Evolutionary conservation across 345 rosid species (phyloP).

Genomic region (Hibiscus tridactylites): DNA sequence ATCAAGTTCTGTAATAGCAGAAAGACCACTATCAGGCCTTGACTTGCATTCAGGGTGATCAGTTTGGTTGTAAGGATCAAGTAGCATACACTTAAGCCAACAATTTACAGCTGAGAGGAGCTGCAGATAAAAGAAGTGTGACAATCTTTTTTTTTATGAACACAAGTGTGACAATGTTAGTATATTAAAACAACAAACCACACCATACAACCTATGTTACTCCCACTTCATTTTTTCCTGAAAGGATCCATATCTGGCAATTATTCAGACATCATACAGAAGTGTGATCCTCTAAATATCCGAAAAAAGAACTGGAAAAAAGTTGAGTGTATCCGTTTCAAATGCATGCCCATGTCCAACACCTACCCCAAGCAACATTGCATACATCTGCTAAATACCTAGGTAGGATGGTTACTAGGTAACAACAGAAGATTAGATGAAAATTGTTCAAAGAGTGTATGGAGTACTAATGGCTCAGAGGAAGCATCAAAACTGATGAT

Average conservation of each 20-base stretch:
- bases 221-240: background rate
- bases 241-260: background rate
- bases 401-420: slow-evolving; percentile 52
- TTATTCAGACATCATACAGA: background rate
- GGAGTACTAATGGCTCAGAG: slow-evolving; percentile 73
- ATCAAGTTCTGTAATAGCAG: slow-evolving; percentile 94
- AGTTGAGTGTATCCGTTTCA: background rate
- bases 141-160: background rate
- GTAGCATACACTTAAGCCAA: slow-evolving; percentile 92
- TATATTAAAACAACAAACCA: background rate
- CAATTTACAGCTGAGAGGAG: slow-evolving; percentile 96
- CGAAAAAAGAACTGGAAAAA: background rate
- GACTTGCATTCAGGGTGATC: slow-evolving; percentile 97
- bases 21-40: slow-evolving; percentile 90
- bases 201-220: background rate
- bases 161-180: background rate
- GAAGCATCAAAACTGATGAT: slow-evolving; percentile 66
- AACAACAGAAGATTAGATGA: slow-evolving; percentile 71
- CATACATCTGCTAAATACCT: background rate
- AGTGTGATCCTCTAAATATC: background rate
- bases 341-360: background rate
- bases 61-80: slow-evolving; percentile 91
- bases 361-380: background rate
- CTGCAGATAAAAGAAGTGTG: slow-evolving; percentile 30
- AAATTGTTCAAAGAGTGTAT: slow-evolving; percentile 75